These are phyloP conservation scores for Rhytidiadelphus loreus DNA, from an alignment of 225 moss, liverwort and hornwort genomes.

Conservation along the genomic window DNA sequence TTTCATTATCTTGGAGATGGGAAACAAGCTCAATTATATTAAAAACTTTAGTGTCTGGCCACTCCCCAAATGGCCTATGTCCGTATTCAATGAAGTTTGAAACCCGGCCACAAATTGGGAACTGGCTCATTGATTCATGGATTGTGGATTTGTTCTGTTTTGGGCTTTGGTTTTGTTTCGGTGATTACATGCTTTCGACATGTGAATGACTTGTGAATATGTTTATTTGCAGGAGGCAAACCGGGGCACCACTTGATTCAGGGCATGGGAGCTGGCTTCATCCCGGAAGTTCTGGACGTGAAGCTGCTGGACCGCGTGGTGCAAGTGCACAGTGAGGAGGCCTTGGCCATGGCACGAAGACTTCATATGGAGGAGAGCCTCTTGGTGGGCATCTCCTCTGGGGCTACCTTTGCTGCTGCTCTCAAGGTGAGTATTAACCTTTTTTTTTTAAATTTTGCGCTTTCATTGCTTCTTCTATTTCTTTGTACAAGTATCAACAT, in stretches of 20 bases:
- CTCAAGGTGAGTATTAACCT: slow-evolving; percentile 19
- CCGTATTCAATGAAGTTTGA: background rate
- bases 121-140: background rate
- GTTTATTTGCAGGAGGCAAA: slow-evolving; percentile 27
- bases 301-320: slow-evolving; percentile 44
- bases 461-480: background rate
- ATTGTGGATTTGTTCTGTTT: background rate
- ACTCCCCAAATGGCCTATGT: background rate
- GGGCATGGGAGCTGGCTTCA: slow-evolving; percentile 71
- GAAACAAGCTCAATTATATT: background rate
- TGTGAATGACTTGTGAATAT: background rate
- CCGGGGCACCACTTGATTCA: slow-evolving; percentile 55
- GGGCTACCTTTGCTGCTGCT: slow-evolving; percentile 54
- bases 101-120: no score
- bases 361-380: slow-evolving; percentile 64
- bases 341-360: slow-evolving; percentile 45
- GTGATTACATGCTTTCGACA: background rate
- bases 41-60: background rate
- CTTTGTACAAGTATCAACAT: background rate
- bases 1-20: background rate
- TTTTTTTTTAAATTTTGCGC: no score
- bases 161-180: background rate
- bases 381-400: slow-evolving; percentile 76
- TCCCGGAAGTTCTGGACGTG: slow-evolving; percentile 42
- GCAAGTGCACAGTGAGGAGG: slow-evolving; percentile 40